Evolutionary conservation across 2,329 filamentous ascomycete genomes (phyloP).

Genomic region (Hymenoscyphus albidus): DNA sequence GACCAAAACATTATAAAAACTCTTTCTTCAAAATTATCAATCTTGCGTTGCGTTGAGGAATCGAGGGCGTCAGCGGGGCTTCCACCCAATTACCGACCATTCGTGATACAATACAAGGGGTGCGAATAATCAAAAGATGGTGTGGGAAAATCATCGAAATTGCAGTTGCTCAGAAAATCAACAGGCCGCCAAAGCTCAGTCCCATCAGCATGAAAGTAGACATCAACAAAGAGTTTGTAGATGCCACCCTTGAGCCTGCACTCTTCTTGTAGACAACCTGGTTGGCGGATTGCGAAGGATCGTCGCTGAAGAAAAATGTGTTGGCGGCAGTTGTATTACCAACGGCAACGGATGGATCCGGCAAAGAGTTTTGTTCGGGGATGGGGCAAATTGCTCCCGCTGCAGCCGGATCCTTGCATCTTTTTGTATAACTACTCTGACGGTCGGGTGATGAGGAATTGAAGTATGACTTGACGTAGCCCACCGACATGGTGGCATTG

Average conservation of each 20-base stretch:
- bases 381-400: constrained; percentile 46
- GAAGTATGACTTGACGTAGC: constrained; percentile 76
- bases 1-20: constrained; percentile 2
- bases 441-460: constrained; percentile 54
- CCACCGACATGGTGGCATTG: constrained; percentile 61
- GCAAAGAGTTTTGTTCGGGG: constrained; percentile 42
- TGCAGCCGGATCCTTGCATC: constrained; percentile 42
- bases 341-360: constrained; percentile 22
- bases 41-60: neutral
- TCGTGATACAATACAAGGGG: neutral
- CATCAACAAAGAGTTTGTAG: neutral
- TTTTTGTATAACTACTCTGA: constrained; percentile 38
- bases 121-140: neutral
- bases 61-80: neutral
- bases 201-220: constrained; percentile 2
- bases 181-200: neutral
- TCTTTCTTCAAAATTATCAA: neutral
- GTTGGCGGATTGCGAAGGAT: constrained; percentile 45
- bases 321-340: constrained; percentile 33
- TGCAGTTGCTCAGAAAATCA: neutral
- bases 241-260: constrained; percentile 4
- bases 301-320: constrained; percentile 48
- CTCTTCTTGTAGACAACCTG: constrained; percentile 41
- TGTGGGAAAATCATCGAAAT: neutral
- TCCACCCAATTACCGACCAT: neutral